Conservation (phyloP, 2,329 filamentous ascomycete genomes). For the Nemania sp. region DNA sequence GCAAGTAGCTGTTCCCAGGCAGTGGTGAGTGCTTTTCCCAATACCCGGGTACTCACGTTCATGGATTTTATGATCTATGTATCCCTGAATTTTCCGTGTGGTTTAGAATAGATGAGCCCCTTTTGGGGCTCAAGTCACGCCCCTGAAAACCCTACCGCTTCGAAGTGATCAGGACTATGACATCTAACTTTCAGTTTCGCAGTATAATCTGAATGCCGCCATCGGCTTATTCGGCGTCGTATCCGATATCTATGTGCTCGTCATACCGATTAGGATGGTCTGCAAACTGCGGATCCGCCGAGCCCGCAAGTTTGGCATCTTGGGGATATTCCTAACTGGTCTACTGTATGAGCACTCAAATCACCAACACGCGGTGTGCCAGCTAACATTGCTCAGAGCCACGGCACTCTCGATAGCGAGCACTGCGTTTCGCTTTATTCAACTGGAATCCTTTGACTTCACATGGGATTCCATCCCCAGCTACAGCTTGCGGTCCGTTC, state of each 20-base stretch:
- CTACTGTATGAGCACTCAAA: slow-evolving; percentile 21
- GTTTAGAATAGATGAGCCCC: not conserved
- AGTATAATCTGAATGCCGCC: slow-evolving; percentile 23
- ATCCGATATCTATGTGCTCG: slow-evolving; percentile 31
- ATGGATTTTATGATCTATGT: too few relatives aligned
- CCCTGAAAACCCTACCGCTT: not conserved
- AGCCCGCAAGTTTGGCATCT: slow-evolving; percentile 23
- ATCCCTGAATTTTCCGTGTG: too few relatives aligned
- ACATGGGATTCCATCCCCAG: slow-evolving; percentile 30
- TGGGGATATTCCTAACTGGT: slow-evolving; percentile 30
- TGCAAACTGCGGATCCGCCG: slow-evolving; percentile 21
- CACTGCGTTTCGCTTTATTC: slow-evolving; percentile 26
- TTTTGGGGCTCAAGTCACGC: not conserved
- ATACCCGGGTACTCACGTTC: too few relatives aligned
- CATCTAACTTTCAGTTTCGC: not conserved
- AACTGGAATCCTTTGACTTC: slow-evolving; percentile 25
- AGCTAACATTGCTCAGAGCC: slow-evolving; percentile 19
- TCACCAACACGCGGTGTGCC: not conserved
- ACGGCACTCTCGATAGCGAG: slow-evolving; percentile 24
- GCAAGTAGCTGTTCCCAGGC: slow-evolving; percentile 24
- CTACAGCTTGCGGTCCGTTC: slow-evolving; percentile 23
- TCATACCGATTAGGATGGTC: slow-evolving; percentile 26
- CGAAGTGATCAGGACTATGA: not conserved
- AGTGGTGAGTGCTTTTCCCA: not conserved
- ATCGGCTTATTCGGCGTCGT: slow-evolving; percentile 26